Conservation (phyloP, 805 yeast genomes). For the Jamesozyma piceae region DNA sequence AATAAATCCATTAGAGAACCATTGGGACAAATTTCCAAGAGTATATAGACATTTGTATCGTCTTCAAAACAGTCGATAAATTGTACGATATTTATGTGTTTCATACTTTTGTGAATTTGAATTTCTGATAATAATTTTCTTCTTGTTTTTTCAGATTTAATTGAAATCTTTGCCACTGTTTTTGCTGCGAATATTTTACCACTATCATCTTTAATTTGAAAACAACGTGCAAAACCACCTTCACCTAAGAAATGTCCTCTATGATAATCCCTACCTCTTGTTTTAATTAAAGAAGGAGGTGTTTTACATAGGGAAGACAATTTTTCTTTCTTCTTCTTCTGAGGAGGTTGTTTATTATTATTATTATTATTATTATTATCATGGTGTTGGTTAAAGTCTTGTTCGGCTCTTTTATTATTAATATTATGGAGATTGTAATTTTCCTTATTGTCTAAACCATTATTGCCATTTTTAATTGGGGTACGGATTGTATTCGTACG, state of each 20-base stretch:
- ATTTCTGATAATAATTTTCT: conserved; percentile 80
- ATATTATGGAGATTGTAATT: conserved; percentile 9
- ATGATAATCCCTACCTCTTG: conserved; percentile 83
- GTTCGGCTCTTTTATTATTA: conserved; percentile 11
- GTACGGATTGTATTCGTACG: conserved; percentile 24
- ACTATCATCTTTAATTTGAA: conserved; percentile 84
- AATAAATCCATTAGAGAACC: conserved; percentile 90
- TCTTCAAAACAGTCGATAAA: conserved; percentile 97
- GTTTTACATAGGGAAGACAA: conserved; percentile 87
- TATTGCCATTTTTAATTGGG: conserved; percentile 18
- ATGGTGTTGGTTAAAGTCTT: conserved; percentile 4
- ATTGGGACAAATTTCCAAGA: conserved; percentile 90
- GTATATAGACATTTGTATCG: conserved; percentile 83
- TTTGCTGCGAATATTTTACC: conserved; percentile 92
- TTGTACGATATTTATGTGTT: conserved; percentile 83
- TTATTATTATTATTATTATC: conserved; percentile 1
- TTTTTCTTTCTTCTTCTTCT: conserved; percentile 76
- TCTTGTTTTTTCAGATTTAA: conserved; percentile 82
- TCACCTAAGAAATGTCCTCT: conserved; percentile 90
- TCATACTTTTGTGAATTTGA: conserved; percentile 84
- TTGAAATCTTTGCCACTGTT: conserved; percentile 93
- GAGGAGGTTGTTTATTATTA: conserved; percentile 14
- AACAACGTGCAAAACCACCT: conserved; percentile 98
- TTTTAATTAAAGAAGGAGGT: conserved; percentile 88
- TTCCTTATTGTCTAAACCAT: conserved; percentile 9